Base-by-base conservation (phyloP, 768 basidiomycete species). In the Kockovaella imperatae region DNA sequence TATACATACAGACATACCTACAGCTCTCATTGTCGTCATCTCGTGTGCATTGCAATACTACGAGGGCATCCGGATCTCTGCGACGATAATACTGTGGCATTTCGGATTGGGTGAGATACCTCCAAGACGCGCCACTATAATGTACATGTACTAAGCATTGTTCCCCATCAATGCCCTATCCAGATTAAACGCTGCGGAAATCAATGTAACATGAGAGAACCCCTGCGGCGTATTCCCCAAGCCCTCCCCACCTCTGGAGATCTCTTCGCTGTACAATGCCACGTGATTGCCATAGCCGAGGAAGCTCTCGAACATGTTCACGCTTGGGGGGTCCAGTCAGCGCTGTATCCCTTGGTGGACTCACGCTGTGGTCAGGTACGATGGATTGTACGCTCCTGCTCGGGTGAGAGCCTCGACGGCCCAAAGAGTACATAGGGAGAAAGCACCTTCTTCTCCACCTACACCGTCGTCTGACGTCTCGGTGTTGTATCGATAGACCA, bases 391-490 rank as follows among this genome's bases (percentile, higher is more conserved):
- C 49, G 84, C 79, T 0, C 89, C 89, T 0, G 86, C 90, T 8
- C 91, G 78, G 0, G 88, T 87, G 53, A 97, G 72, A 0, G 89
- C 89, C 60, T 96, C 90, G 35, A 93, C 75, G 54, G 83, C 84
- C 84, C 85, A 70, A 3, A 71, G 47, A 3, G 64, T 86, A 53
- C 25, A 58, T 39, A 97, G 74, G 52, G 87, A 87, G 73, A 96
- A 95, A 21, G 70, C 90, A 1, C 91, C 91, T 71, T 95, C 91
- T 55, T 93, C 87, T 1, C 91, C 90, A 1, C 93, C 91, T 11
- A 96, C 88, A 5, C 93, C 93, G 59, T 96, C 93, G 49, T 86
- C 83, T 0, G 86, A 82, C 67, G 85, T 85, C 21, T 69, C 73
- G 11, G 85, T 83, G 64, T 97, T 88, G 69, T 96, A 96, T 6